Base-by-base conservation (phyloP, 1,284 basidiomycete genomes). In the Sporisorium exsertum region DNA sequence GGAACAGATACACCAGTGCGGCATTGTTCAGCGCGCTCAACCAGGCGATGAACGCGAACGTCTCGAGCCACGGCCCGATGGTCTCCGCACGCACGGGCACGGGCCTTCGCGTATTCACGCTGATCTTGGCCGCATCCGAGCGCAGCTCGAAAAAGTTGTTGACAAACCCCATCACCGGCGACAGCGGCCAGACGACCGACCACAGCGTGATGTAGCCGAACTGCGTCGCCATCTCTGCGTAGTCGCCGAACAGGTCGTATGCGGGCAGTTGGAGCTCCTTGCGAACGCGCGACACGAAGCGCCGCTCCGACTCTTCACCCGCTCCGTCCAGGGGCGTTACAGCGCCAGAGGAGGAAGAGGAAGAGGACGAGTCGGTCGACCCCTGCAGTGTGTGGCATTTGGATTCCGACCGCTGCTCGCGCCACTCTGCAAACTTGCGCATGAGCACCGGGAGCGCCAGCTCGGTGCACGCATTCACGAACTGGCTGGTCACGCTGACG, bases 61-160 rank as follows among this genome's bases (percentile, higher is more conserved):
- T 91, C 66, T 95, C 92, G 45, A 98, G 89, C 96, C 96, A 99
- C 0, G 94, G 92, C 0, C 96, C 96, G 76, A 98, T 94, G 5
- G 91, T 92, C 83, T 97, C 95, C 13, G 92, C 92, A 10, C 95
- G 91, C 16, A 88, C 87, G 0, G 96, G 95, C 42, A 97, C 89
- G 1, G 96, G 94, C 20, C 94, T 89, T 13, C 94, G 90, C 56
- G 91, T 89, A 83, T 97, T 95, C 16, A 91, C 90, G 8, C 92
- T 91, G 84, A 99, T 92, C 88, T 99, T 99, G 89, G 96, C 92
- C 2, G 96, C 95, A 85, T 99, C 97, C 1, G 92, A 93, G 29
- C 95, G 91, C 9, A 95, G 87, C 87, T 99, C 97, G 77, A 99
- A 88, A 86, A 94, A 90, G 86, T 97, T 96, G 88, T 97, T 95